Evolutionary conservation across 805 yeast species (phyloP).

Genomic region (Zygosaccharomyces lentus): DNA sequence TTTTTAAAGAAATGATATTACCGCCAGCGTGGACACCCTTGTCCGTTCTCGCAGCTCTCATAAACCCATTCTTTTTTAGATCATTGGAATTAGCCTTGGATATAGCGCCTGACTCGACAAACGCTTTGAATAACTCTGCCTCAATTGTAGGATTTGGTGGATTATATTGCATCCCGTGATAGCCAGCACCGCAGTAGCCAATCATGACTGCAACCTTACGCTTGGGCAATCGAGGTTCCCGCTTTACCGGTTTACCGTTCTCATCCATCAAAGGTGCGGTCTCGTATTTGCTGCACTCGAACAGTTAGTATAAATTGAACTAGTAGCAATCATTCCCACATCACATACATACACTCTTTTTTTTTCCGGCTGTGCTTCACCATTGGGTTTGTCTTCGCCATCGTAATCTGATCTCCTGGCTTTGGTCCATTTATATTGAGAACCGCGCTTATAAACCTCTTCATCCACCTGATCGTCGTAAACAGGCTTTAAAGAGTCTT

Average conservation of each 20-base stretch:
- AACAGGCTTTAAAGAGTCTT: conserved; percentile 25
- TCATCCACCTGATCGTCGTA: conserved; percentile 38
- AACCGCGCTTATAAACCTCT: conserved; percentile 41
- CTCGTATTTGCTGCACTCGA: conserved; percentile 15
- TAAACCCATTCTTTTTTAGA: conserved; percentile 79
- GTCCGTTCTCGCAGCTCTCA: conserved; percentile 85
- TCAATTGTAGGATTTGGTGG: conserved; percentile 88
- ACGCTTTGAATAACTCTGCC: conserved; percentile 78
- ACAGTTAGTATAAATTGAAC: background rate
- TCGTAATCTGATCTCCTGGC: conserved; percentile 30
- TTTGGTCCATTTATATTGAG: conserved; percentile 35
- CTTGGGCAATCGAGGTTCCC: conserved; percentile 72
- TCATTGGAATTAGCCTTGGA: conserved; percentile 82
- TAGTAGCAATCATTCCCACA: background rate
- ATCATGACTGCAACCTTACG: conserved; percentile 83
- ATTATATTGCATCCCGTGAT: conserved; percentile 92
- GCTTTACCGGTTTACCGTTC: conserved; percentile 56
- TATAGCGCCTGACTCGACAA: conserved; percentile 82
- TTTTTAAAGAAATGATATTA: conserved; percentile 76
- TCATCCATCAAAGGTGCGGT: conserved; percentile 42
- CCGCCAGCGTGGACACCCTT: conserved; percentile 99
- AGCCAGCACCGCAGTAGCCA: conserved; percentile 95
- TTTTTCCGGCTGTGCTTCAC: conserved; percentile 22
- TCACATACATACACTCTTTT: conserved; percentile 29
- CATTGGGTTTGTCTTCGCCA: conserved; percentile 11